A percentile compares a stretch with the other conserved stretches of the same genome.
Evolutionary conservation across 257 asterid genomes (phyloP).

Genomic region (Solanum okadae): DNA sequence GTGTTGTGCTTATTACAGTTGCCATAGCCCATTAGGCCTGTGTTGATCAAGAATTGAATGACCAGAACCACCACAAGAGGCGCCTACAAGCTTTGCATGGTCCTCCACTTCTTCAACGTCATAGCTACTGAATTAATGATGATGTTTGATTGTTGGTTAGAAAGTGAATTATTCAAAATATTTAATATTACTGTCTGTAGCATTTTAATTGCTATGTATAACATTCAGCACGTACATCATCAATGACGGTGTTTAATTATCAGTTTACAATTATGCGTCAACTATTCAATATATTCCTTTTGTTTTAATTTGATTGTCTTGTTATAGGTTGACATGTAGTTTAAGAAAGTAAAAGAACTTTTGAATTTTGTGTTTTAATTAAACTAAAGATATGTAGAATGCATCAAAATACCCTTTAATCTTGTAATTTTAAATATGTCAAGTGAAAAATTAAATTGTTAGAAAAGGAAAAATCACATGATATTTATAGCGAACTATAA

Average conservation of each 20-base stretch:
- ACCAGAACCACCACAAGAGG: background rate
- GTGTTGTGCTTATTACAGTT: background rate
- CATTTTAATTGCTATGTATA: background rate
- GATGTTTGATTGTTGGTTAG: background rate
- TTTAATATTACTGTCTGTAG: background rate
- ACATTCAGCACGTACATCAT: background rate
- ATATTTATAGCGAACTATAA: too few species aligned
- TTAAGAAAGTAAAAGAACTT: too few species aligned
- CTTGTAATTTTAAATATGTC: too few species aligned
- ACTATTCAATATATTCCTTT: too few species aligned
- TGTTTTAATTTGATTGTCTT: background rate
- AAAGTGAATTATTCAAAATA: background rate
- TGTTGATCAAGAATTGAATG: background rate
- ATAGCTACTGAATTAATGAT: background rate
- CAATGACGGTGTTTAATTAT: background rate
- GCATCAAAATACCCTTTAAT: too few species aligned
- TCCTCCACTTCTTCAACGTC: background rate
- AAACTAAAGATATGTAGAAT: too few species aligned
- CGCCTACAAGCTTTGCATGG: background rate
- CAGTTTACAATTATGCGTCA: background rate
- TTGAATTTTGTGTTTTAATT: background rate
- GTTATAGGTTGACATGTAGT: too few species aligned
- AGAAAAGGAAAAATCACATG: background rate
- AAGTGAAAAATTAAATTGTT: too few species aligned
- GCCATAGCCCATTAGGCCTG: background rate